Conservation (phyloP, 768 basidiomycete genomes). For the Russula sp. region DNA sequence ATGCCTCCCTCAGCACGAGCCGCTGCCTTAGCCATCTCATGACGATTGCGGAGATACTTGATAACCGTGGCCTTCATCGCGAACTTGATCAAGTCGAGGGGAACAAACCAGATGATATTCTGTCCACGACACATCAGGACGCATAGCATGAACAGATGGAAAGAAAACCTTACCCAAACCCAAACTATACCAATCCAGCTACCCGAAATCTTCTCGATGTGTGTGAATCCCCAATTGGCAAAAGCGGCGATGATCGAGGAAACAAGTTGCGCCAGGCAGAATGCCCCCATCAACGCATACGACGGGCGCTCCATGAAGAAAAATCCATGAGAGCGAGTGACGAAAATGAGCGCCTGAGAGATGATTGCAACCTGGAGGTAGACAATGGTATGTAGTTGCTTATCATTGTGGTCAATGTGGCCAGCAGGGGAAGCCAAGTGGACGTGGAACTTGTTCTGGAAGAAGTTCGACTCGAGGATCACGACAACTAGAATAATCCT, state of each 20-base stretch:
- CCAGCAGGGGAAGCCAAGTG: slow-evolving; percentile 40
- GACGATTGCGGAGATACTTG: slow-evolving; percentile 73
- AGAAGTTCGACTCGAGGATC: slow-evolving; percentile 86
- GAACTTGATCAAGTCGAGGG: slow-evolving; percentile 95
- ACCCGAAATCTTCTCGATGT: slow-evolving; percentile 75
- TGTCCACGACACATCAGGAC: slow-evolving; percentile 36
- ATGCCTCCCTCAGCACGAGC: slow-evolving; percentile 50
- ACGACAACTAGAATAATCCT: slow-evolving; percentile 77
- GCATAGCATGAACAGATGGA: not conserved
- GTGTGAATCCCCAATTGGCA: slow-evolving; percentile 92
- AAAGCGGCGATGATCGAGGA: slow-evolving; percentile 95
- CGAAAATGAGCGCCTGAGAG: slow-evolving; percentile 96
- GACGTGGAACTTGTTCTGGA: slow-evolving; percentile 84
- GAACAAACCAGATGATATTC: slow-evolving; percentile 96
- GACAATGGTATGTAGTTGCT: slow-evolving; percentile 81
- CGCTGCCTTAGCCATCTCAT: slow-evolving; percentile 39
- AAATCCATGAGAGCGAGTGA: slow-evolving; percentile 91
- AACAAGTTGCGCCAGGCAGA: slow-evolving; percentile 90
- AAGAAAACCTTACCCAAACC: slow-evolving; percentile 70
- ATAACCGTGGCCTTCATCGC: slow-evolving; percentile 93
- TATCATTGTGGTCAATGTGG: slow-evolving; percentile 53
- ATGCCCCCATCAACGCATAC: slow-evolving; percentile 81
- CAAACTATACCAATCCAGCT: slow-evolving; percentile 98
- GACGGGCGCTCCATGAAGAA: slow-evolving; percentile 98
- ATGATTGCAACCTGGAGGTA: slow-evolving; percentile 98